Conservation (phyloP, 2,329 filamentous ascomycete species). For the Talaromyces sp. region DNA sequence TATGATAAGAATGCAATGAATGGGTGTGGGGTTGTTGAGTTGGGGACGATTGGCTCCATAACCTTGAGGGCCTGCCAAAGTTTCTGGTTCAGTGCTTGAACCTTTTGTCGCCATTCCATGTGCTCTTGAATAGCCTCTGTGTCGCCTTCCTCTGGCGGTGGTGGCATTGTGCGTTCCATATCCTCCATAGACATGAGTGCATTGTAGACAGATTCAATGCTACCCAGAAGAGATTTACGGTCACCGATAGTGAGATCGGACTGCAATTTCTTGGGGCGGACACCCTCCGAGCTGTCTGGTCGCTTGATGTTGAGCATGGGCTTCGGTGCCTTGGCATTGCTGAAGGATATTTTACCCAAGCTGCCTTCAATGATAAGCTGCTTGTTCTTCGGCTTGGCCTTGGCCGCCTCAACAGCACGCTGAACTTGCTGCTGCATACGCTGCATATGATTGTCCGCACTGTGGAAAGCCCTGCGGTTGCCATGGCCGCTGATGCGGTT, state of each 20-base stretch:
- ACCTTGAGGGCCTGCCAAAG: constrained; percentile 90
- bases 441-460: constrained; percentile 95
- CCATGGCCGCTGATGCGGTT: constrained; percentile 71
- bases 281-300: constrained; percentile 67
- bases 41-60: constrained; percentile 82
- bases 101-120: constrained; percentile 75
- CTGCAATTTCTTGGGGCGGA: constrained; percentile 52
- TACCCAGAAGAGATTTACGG: constrained; percentile 78
- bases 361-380: constrained; percentile 95
- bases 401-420: constrained; percentile 93
- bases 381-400: constrained; percentile 96
- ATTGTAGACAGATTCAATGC: constrained; percentile 86
- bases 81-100: constrained; percentile 71
- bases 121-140: constrained; percentile 72
- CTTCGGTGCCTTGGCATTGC: constrained; percentile 96
- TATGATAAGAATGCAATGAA: constrained; percentile 97
- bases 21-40: constrained; percentile 72
- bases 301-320: constrained; percentile 95
- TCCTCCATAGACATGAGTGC: constrained; percentile 94
- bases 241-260: constrained; percentile 65
- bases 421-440: constrained; percentile 99
- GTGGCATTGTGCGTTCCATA: constrained; percentile 79
- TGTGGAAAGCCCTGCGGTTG: constrained; percentile 72
- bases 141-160: constrained; percentile 66
- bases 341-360: constrained; percentile 97